Evolutionary conservation across 2,329 filamentous ascomycete genomes (phyloP).

Genomic region (Trichoderma citrinoviride): DNA sequence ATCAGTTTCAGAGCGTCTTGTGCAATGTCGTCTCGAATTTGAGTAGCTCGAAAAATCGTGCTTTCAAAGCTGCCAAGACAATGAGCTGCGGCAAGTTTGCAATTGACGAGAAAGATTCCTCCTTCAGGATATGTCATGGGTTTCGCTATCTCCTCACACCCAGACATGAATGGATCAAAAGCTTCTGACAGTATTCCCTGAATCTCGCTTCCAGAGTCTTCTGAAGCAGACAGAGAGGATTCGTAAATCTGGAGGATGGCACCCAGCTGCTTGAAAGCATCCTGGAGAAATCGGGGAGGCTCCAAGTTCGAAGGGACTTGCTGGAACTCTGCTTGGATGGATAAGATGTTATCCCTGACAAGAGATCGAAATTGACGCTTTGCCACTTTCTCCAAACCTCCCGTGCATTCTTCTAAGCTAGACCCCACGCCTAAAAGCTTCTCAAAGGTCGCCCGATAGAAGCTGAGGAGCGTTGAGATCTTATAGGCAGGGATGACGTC

Average conservation of each 20-base stretch:
- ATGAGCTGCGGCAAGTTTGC: constrained; percentile 56
- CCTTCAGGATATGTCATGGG: constrained; percentile 57
- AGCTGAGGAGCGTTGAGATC: constrained; percentile 81
- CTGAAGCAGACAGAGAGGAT: constrained; percentile 64
- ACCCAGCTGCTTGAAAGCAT: constrained; percentile 74
- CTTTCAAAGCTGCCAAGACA: constrained; percentile 63
- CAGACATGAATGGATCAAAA: constrained; percentile 79
- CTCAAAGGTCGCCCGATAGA: constrained; percentile 83
- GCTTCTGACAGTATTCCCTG: constrained; percentile 72
- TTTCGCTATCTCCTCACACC: constrained; percentile 67
- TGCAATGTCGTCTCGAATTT: constrained; percentile 57
- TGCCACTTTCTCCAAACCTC: constrained; percentile 69
- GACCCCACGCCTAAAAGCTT: constrained; percentile 72
- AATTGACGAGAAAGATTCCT: constrained; percentile 73
- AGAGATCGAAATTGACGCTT: constrained; percentile 78
- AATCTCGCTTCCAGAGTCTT: constrained; percentile 66
- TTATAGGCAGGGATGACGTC: constrained; percentile 87
- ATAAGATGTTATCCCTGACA: constrained; percentile 75
- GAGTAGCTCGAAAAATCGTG: constrained; percentile 52
- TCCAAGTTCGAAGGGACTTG: constrained; percentile 69
- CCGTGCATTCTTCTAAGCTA: constrained; percentile 65
- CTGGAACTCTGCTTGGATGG: constrained; percentile 69
- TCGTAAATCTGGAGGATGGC: constrained; percentile 85
- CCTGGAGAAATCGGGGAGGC: constrained; percentile 75
- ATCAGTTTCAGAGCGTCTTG: constrained; percentile 57